Base-by-base conservation (phyloP, 2,329 filamentous ascomycete species). In the Phoma sp. region DNA sequence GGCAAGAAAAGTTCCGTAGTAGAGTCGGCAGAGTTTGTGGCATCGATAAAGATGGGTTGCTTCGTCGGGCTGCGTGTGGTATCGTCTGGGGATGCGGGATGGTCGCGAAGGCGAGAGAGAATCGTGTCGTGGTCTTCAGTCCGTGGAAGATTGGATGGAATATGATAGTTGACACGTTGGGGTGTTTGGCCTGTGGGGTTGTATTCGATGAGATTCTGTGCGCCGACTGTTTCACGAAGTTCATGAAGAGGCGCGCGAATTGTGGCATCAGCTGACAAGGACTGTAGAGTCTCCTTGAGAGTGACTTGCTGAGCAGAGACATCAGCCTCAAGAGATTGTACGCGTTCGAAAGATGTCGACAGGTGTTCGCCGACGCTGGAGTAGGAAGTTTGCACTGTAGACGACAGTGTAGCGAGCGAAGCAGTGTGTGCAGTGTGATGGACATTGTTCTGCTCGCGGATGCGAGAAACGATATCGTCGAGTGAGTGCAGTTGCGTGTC, bases 401-500 rank as follows among this genome's bases (percentile, higher is more conserved):
- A 79, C 0, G 88, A 85, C 29, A 97, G 81, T 9, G 77, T 77
- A 31, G 83, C 77, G n/a, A 96, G 78, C 1, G 87, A 89, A n/a
- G 81, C 74, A 1, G 82, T 76, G 61, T 96, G 90, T 24, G 84
- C 82, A 24, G 86, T 82, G 72, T 95, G 88, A 70, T 96, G 92
- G 17, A 82, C 81, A 27, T 88, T 85, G 72, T 96, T 98, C 68
- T 96, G 89, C 1, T 85, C 85, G 57, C 88, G 86, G 44, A 96
- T 92, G 29, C 90, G 87, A 29, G 88, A 84, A 35, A 98, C 92
- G 66, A 97, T 96, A 62, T 94, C 91, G 68, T 98, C 94, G 7
- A 99, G 83, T 1, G 91, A 90, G 52, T 88, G 85, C 85, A 99
- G 93, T 75, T 98, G 92, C n/a, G 82, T 84, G 57, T 90, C 88